These are phyloP conservation scores for Kwoniella dejecticola DNA, from an alignment of 768 basidiomycete genomes.

Conservation along the genomic window DNA sequence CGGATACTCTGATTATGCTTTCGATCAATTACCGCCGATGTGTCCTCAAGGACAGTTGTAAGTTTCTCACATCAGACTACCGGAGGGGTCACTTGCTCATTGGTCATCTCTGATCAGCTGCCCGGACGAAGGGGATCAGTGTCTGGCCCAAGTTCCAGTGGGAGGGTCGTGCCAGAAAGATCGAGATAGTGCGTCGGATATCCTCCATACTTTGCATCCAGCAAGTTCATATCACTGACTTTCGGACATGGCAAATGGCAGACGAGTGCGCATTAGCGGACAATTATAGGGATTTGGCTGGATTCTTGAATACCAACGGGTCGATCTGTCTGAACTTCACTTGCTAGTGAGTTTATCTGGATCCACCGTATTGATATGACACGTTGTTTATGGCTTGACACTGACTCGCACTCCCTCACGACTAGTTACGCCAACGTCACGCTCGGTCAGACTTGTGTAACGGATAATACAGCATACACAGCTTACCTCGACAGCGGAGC, in stretches of 20 bases:
- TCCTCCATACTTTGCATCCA: background rate
- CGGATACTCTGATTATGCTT: constrained; percentile 51
- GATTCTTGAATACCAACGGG: constrained; percentile 75
- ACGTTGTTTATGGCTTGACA: too few species aligned
- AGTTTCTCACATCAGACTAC: background rate
- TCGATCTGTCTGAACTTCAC: constrained; percentile 77
- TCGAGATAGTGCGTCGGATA: constrained; percentile 68
- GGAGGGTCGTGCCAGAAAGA: constrained; percentile 78
- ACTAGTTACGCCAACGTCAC: constrained; percentile 82
- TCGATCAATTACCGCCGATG: constrained; percentile 61
- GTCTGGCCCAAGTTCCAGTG: constrained; percentile 65
- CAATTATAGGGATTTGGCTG: constrained; percentile 61
- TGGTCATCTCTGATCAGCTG: constrained; percentile 57
- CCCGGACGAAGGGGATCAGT: constrained; percentile 76
- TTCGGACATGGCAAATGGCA: too few species aligned
- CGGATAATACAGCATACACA: constrained; percentile 79
- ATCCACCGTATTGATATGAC: too few species aligned
- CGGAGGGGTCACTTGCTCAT: background rate
- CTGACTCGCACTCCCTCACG: too few species aligned
- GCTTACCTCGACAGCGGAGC: constrained; percentile 63
- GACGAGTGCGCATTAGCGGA: constrained; percentile 76
- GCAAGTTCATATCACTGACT: too few species aligned
- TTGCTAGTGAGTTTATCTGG: constrained; percentile 67
- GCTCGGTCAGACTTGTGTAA: constrained; percentile 64
- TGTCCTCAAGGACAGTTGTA: constrained; percentile 66